These are phyloP conservation scores for Talaromyces marneffei DNA, from an alignment of 2,329 filamentous ascomycete genomes.

Conservation along the genomic window DNA sequence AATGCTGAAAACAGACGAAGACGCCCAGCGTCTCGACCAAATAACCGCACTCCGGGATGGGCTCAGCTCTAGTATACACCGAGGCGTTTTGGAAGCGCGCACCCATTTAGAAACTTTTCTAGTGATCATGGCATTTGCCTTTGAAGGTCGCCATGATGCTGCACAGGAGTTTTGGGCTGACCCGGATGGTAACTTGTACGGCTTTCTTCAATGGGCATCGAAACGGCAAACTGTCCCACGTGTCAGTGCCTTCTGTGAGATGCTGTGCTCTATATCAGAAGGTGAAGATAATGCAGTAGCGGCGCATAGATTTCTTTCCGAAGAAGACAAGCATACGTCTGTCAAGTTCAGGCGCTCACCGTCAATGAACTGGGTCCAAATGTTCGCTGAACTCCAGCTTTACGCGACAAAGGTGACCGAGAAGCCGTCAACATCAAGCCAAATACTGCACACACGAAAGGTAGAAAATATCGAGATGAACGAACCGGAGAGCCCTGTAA, in stretches of 20 bases:
- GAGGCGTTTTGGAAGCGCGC: conserved; percentile 36
- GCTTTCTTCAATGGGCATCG: conserved; percentile 96
- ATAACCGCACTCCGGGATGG: conserved; percentile 43
- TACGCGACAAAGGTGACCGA: conserved; percentile 76
- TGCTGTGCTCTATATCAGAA: conserved; percentile 81
- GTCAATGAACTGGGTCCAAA: conserved; percentile 86
- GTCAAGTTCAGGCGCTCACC: conserved; percentile 75
- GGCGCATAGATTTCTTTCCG: conserved; percentile 82
- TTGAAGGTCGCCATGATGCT: conserved; percentile 76
- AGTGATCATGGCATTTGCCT: conserved; percentile 85
- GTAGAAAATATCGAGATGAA: conserved; percentile 64
- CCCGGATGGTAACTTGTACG: conserved; percentile 84
- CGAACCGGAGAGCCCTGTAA: conserved; percentile 90
- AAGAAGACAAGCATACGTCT: conserved; percentile 69
- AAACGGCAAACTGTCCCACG: conserved; percentile 91
- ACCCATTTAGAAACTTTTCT: conserved; percentile 81
- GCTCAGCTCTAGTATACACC: conserved; percentile 35
- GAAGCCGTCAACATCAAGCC: conserved; percentile 55
- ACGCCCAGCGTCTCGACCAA: conserved; percentile 60
- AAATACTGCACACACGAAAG: conserved; percentile 55
- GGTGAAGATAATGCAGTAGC: conserved; percentile 76
- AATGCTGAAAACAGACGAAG: conserved; percentile 79
- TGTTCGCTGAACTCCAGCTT: conserved; percentile 81
- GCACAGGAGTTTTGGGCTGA: conserved; percentile 89
- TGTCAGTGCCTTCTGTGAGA: conserved; percentile 93